These are phyloP conservation scores for Ophiostoma himal-ulmi DNA, from an alignment of 2,329 filamentous ascomycete genomes.

Conservation along the genomic window DNA sequence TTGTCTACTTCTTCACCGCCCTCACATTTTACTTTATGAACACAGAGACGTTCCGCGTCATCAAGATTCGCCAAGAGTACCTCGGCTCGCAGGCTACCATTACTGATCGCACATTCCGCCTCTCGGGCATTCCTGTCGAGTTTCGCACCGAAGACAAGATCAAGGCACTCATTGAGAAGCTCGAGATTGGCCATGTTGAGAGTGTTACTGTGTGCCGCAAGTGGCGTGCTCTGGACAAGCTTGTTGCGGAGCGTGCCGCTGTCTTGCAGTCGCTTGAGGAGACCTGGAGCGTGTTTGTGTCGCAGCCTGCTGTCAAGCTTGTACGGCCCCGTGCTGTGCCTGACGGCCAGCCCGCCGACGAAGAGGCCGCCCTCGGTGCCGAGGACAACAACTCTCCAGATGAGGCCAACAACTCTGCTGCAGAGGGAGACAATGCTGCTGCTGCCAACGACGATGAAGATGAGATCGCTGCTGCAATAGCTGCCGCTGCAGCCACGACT, in stretches of 20 bases:
- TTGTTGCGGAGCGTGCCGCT: conserved; percentile 61
- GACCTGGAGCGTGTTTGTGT: conserved; percentile 73
- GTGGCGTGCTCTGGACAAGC: conserved; percentile 73
- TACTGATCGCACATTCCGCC: conserved; percentile 85
- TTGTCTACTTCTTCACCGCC: conserved; percentile 85
- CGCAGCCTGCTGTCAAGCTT: conserved; percentile 40
- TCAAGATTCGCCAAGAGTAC: conserved; percentile 81
- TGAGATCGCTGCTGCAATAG: neutral
- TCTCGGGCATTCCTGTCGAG: conserved; percentile 79
- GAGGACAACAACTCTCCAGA: neutral
- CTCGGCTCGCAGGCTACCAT: conserved; percentile 91
- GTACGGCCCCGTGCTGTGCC: conserved; percentile 25
- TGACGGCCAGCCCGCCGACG: conserved; percentile 32
- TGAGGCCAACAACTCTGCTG: neutral
- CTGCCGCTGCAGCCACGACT: neutral
- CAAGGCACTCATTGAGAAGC: conserved; percentile 76
- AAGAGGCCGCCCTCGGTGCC: neutral
- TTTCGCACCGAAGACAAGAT: conserved; percentile 77
- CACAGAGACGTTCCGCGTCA: conserved; percentile 75
- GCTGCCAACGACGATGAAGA: neutral
- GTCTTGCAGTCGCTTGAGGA: conserved; percentile 71
- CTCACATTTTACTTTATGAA: conserved; percentile 79
- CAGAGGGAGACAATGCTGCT: neutral
- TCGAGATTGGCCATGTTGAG: conserved; percentile 86
- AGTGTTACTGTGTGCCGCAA: conserved; percentile 79